Evolutionary conservation across 176 grass and related monocot species (phyloP), one percentile per base, ranked within the genome.

Genomic region (Hordeum marinum): DNA sequence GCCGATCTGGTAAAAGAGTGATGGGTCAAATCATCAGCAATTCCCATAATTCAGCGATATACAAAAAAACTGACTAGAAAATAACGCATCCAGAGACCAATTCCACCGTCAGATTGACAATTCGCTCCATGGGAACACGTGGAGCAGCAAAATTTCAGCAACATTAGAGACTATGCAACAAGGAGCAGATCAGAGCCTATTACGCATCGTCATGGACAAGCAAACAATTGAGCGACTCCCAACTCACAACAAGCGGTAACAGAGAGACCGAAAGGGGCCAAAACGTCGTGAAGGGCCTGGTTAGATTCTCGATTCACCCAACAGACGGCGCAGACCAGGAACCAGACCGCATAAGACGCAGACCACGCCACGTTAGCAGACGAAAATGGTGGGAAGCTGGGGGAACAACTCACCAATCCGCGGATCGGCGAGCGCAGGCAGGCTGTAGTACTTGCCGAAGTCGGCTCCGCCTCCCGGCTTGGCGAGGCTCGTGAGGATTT

Each of bases 361-460:
- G 50, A 43, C 65, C 24, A 63, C 37, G 24, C 23, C 68, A 76
- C 48, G 35, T 62, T 42, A 31, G 75, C 32, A 70, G 11, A 85
- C 34, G 45, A 21, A 29, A 74, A 59, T 20, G 57, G 7, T n/a
- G 69, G 81, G 4, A 58, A 35, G 5, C 9, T 34, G 32, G 23
- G 75, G 31, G n/a, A 64, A 58, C 34, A 60, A 77, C 89, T 84
- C 60, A 98, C 95, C 95, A 62, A 95, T 93, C 60, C 95, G 86
- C 69, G 92, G 85, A 92, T 98, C 92, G 68, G 85, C 84, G 8
- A 98, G 90, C 72, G 89, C 85, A 0, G 95, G 95, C 77, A 98
- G 90, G 85, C 95, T 95, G 83, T 98, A 98, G 82, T 98, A 98
- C 77, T 98, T 93, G 26, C 95, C 95, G 52, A 98, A 93, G 65